Percentiles rank a stretch among this genome's conserved stretches.
Conservation (phyloP, 2,329 filamentous ascomycete genomes). For the Penicillium sp. region DNA sequence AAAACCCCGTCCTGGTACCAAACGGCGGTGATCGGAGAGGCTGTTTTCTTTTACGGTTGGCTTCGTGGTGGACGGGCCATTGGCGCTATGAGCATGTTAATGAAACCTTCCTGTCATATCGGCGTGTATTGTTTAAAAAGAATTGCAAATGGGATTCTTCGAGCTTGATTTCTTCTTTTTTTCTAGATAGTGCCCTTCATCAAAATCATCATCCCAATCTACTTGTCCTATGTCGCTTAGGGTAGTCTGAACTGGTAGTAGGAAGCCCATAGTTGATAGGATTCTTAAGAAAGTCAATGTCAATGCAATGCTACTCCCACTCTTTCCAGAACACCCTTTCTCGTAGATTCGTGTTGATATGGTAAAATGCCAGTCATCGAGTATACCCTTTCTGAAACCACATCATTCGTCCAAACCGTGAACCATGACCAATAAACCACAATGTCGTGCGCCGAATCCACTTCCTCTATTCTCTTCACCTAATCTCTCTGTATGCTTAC, state of each 20-base stretch:
- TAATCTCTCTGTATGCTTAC: conserved; percentile 15
- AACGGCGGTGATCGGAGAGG: conserved; percentile 41
- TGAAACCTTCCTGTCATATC: conserved; percentile 22
- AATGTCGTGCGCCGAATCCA: conserved; percentile 13
- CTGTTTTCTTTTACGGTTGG: conserved; percentile 3
- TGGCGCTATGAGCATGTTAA: conserved; percentile 28
- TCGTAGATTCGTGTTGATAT: conserved; percentile 18
- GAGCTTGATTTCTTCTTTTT: conserved; percentile 1
- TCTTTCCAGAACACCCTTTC: conserved; percentile 12
- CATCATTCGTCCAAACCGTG: conserved; percentile 5
- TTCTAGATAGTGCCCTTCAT: not conserved
- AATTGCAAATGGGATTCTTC: conserved; percentile 20
- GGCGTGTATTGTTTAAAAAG: conserved; percentile 22
- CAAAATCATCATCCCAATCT: not conserved
- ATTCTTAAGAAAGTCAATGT: not conserved
- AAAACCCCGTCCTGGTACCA: conserved; percentile 52
- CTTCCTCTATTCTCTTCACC: conserved; percentile 2
- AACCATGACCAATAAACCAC: conserved; percentile 7
- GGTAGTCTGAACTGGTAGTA: not conserved
- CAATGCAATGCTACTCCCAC: conserved; percentile 7
- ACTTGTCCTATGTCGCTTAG: not conserved
- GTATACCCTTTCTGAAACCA: conserved; percentile 9
- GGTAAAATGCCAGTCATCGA: conserved; percentile 11
- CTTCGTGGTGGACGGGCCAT: conserved; percentile 9
- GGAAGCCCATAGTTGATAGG: not conserved